These are phyloP conservation scores for Gaultheria prostrata DNA, from an alignment of 148 eudicot genomes.

Conservation along the genomic window DNA sequence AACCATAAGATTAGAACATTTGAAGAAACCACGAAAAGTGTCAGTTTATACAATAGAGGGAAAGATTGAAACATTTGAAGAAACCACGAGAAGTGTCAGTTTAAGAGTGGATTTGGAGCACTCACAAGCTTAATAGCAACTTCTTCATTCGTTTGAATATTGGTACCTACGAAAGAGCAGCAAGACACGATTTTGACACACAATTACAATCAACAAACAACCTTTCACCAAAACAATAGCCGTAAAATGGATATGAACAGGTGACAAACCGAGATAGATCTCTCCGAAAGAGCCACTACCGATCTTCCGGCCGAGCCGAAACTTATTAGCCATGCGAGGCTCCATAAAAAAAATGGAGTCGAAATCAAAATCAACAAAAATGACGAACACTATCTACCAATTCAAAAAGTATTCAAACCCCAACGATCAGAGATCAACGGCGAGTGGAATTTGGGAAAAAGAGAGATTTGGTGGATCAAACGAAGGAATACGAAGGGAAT, in stretches of 20 bases:
- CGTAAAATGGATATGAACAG: no score
- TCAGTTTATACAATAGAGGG: not conserved
- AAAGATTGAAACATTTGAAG: not conserved
- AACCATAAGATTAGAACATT: no score
- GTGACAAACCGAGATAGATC: slow-evolving; percentile 65
- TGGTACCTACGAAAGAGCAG: slow-evolving; percentile 46
- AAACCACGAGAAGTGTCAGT: no score
- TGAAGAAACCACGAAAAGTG: not conserved
- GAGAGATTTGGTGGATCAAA: not conserved
- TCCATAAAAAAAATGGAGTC: slow-evolving; percentile 67
- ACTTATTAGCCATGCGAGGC: slow-evolving; percentile 70
- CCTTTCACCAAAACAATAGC: not conserved
- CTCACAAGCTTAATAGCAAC: slow-evolving; percentile 83
- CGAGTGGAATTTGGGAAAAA: not conserved
- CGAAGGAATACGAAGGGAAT: not conserved
- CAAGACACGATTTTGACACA: not conserved
- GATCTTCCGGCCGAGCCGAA: slow-evolving; percentile 71
- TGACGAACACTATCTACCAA: no score
- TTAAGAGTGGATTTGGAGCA: slow-evolving; percentile 2
- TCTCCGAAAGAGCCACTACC: slow-evolving; percentile 82
- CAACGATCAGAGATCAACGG: no score
- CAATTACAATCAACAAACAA: not conserved
- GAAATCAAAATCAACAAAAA: no score
- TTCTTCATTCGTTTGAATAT: slow-evolving; percentile 73
- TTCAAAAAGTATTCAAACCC: no score